Percentiles rank a stretch among this genome's conserved stretches.
Evolutionary conservation across 768 basidiomycete species (phyloP).

Genomic region (Mycena vitilis): DNA sequence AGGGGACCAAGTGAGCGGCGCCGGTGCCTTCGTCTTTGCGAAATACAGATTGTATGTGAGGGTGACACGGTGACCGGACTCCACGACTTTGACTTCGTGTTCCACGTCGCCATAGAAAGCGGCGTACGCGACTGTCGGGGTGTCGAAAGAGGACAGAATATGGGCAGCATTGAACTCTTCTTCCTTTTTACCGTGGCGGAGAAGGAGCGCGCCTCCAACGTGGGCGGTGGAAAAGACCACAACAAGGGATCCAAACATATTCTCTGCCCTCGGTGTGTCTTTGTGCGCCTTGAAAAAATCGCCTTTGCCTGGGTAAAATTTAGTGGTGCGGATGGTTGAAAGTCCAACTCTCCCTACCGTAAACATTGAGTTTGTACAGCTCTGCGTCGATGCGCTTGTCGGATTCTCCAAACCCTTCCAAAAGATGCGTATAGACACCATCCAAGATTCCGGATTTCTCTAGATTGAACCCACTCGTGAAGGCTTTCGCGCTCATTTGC

Average conservation of each 20-base stretch:
- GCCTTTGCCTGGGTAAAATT: slow-evolving; percentile 38
- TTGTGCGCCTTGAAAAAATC: slow-evolving; percentile 57
- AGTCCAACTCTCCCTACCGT: slow-evolving; percentile 41
- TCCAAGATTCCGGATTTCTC: slow-evolving; percentile 40
- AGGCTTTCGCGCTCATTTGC: slow-evolving; percentile 46
- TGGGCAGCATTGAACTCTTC: slow-evolving; percentile 49
- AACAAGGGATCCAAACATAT: slow-evolving; percentile 58
- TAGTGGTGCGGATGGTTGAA: too few relatives aligned
- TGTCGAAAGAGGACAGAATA: slow-evolving; percentile 29
- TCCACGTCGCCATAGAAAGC: slow-evolving; percentile 27
- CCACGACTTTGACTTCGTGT: slow-evolving; percentile 17
- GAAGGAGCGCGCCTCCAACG: slow-evolving; percentile 50
- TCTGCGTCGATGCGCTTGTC: slow-evolving; percentile 39
- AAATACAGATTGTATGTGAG: slow-evolving; percentile 25
- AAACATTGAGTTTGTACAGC: slow-evolving; percentile 55
- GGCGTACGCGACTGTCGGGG: slow-evolving; percentile 17
- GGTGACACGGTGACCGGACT: slow-evolving; percentile 22
- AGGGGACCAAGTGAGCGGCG: not conserved
- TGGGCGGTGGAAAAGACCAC: slow-evolving; percentile 55
- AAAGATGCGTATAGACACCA: slow-evolving; percentile 32
- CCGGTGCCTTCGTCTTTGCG: not conserved
- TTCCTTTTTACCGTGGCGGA: slow-evolving; percentile 44
- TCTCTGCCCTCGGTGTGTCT: slow-evolving; percentile 50
- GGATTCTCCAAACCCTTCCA: slow-evolving; percentile 34
- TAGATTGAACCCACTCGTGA: slow-evolving; percentile 42